Conservation (phyloP, 306 rosid genomes). For the Gastrolobium villosum region DNA sequence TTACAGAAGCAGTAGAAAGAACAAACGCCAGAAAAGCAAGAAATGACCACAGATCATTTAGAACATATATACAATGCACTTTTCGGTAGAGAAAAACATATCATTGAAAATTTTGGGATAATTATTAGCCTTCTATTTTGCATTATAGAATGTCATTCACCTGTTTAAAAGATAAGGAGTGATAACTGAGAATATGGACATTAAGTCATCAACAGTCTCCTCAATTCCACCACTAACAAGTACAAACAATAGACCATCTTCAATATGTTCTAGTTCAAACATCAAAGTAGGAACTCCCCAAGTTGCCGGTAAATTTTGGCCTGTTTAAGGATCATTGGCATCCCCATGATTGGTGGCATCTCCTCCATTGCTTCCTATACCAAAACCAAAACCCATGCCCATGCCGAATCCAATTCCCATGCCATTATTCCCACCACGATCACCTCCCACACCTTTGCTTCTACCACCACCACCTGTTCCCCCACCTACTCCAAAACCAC, state of each 20-base stretch:
- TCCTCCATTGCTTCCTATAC: conserved; percentile 48
- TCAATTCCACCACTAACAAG: background rate
- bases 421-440: conserved; percentile 37
- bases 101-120: background rate
- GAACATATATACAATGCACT: background rate
- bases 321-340: conserved; percentile 40
- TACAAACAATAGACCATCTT: background rate
- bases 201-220: background rate
- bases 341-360: background rate
- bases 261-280: background rate
- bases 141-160: background rate
- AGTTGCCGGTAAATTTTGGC: background rate
- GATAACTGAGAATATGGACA: background rate
- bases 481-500: conserved; percentile 44
- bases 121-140: conserved; percentile 26
- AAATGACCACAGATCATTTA: background rate
- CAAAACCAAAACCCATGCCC: conserved; percentile 68
- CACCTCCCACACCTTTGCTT: conserved; percentile 9
- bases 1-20: background rate
- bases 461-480: background rate
- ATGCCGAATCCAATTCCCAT: conserved; percentile 67
- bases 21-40: background rate
- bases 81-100: background rate
- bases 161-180: background rate
- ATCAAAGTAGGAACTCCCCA: background rate